Evolutionary conservation across 495 filamentous ascomycete genomes (phyloP), one percentile per base, ranked within the genome.

Genomic region (Baudoinia panamericana): DNA sequence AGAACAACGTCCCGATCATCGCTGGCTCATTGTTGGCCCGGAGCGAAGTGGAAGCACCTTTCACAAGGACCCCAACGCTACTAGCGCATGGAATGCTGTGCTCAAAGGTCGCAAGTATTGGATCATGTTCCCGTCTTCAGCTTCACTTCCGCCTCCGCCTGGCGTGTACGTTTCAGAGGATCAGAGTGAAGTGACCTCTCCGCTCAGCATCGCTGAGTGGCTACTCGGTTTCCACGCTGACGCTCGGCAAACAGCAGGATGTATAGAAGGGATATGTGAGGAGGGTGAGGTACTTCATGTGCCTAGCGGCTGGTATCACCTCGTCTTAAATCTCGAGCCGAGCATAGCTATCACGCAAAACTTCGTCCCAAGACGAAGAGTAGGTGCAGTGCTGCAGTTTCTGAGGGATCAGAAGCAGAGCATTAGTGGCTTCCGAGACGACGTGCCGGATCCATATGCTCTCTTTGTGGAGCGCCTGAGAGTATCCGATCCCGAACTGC

Each of bases 181-280:
- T 56, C 79, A 84, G 52, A 88, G 85, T 53, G 90, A 97, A 60
- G 86, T 97, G 13, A 97, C 90, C 0, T 82, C 79, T 21, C 90
- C 90, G 6, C 73, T 95, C 1, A 93, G 85, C 58, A 94, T 97
- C 49, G 84, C 88, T 17, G 90, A 97, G 60, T 97, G 87, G 82
- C 69, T 97, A 4, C 66, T 96, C 22, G 73, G 76, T 15, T 97
- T 95, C 60, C 90, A 97, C 56, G 71, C 70, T n/a, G 80, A 87
- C 51, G 90, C 90, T 13, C 73, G 90, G 30, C 65, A 66, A 30
- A 76, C 79, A 7, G 72, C 73, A 0, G 85, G 81, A 4, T 95
- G 87, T 53, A 60, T 77, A 18, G 90, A 97, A 62, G 90, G 88
- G 0, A 72, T 96, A 24, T 97, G 90, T 56, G 59, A 62, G 38